These are phyloP conservation scores for Buddleja alternifolia DNA, from an alignment of 257 asterid species.

Conservation along the genomic window DNA sequence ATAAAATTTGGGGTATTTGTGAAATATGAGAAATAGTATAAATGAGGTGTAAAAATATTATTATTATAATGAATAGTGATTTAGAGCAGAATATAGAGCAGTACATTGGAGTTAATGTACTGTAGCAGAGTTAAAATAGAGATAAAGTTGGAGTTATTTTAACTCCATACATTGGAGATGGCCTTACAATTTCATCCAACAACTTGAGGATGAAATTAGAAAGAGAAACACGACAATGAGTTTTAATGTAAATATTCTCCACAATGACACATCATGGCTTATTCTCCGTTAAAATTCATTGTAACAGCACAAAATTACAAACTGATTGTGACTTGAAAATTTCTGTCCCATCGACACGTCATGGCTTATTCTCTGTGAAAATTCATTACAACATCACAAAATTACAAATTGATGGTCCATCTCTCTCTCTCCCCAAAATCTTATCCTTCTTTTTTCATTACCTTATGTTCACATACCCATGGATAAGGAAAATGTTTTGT, in stretches of 20 bases:
- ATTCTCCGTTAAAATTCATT: slow-evolving; percentile 38
- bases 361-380: slow-evolving; percentile 38
- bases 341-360: slow-evolving; percentile 31
- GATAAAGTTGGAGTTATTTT: no score
- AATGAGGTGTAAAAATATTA: no score
- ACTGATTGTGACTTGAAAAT: slow-evolving; percentile 38
- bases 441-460: slow-evolving; percentile 35
- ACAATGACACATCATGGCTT: slow-evolving; percentile 35
- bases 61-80: no score
- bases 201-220: background rate
- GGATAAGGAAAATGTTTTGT: background rate
- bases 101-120: no score
- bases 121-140: no score
- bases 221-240: slow-evolving; percentile 31
- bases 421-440: slow-evolving; percentile 15
- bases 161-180: no score
- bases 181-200: background rate
- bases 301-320: slow-evolving; percentile 27
- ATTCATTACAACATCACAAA: slow-evolving; percentile 32
- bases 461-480: slow-evolving; percentile 9
- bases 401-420: slow-evolving; percentile 27
- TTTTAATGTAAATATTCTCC: slow-evolving; percentile 48
- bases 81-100: no score
- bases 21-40: no score
- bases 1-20: no score